Percentiles rank a stretch among this genome's conserved stretches.
Conservation (phyloP, 2,329 filamentous ascomycete genomes). For the Epicoccum sorghinum region DNA sequence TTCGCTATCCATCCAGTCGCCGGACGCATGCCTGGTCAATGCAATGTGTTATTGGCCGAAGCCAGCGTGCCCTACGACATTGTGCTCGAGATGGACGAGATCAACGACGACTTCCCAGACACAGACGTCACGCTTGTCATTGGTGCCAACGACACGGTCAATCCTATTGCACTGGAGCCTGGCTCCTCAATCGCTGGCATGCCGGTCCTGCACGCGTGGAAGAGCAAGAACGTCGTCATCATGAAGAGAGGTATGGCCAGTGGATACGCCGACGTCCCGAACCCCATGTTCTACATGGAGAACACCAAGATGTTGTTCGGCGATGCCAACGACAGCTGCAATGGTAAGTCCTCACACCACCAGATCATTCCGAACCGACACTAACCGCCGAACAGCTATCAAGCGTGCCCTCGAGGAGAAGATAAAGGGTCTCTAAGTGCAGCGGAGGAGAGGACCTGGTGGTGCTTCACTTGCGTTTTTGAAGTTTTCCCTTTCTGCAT, state of each 20-base stretch:
- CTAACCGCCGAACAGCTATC: slow-evolving; percentile 39
- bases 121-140: slow-evolving; percentile 89
- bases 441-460: neutral
- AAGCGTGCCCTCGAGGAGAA: slow-evolving; percentile 46
- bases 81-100: slow-evolving; percentile 94
- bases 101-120: slow-evolving; percentile 87
- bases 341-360: slow-evolving; percentile 54
- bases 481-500: neutral
- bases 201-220: slow-evolving; percentile 92
- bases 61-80: slow-evolving; percentile 90
- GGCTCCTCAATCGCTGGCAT: slow-evolving; percentile 87
- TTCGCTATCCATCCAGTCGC: slow-evolving; percentile 92
- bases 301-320: slow-evolving; percentile 91
- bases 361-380: neutral
- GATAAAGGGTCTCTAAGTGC: slow-evolving; percentile 34
- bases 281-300: slow-evolving; percentile 93
- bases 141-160: slow-evolving; percentile 91
- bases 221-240: slow-evolving; percentile 89
- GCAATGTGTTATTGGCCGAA: slow-evolving; percentile 88
- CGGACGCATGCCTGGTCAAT: slow-evolving; percentile 91
- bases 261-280: slow-evolving; percentile 89
- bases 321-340: slow-evolving; percentile 82
- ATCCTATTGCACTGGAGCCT: slow-evolving; percentile 84
- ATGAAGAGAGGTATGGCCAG: slow-evolving; percentile 93
- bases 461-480: neutral